These are phyloP conservation scores for Boechera divaricarpa DNA, from an alignment of 345 rosid species.

Conservation along the genomic window DNA sequence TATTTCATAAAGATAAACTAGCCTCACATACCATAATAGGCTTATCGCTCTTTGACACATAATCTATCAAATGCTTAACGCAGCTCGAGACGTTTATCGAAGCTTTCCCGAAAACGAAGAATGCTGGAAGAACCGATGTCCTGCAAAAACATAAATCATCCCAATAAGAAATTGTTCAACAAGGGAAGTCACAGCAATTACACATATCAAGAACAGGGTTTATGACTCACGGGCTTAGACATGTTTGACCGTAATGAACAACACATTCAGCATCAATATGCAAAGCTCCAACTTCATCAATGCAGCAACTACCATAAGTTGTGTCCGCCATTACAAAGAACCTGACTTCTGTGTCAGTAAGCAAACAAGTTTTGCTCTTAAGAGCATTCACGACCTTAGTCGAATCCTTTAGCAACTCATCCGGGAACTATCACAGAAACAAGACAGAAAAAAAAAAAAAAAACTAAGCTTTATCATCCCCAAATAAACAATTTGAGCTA, in stretches of 20 bases:
- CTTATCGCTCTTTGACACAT: background rate
- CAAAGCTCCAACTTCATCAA: conserved; percentile 91
- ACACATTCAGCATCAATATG: conserved; percentile 79
- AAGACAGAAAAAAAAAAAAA: background rate
- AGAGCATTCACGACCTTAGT: conserved; percentile 61
- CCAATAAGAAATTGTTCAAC: background rate
- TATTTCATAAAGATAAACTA: conserved; percentile 4
- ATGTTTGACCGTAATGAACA: conserved; percentile 90
- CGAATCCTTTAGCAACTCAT: conserved; percentile 75
- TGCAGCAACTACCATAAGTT: conserved; percentile 88
- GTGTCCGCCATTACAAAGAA: conserved; percentile 92
- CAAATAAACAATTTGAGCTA: background rate
- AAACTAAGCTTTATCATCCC: conserved; percentile 20
- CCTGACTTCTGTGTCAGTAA: conserved; percentile 55
- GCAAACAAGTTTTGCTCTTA: conserved; percentile 45
- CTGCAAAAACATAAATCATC: conserved; percentile 46
- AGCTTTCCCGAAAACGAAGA: conserved; percentile 47
- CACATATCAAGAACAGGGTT: background rate
- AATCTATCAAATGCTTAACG: conserved; percentile 12
- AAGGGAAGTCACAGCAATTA: background rate
- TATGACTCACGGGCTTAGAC: conserved; percentile 85
- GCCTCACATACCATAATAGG: conserved; percentile 54
- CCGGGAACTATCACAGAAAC: conserved; percentile 67
- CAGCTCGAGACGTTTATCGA: conserved; percentile 32
- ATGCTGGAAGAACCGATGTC: conserved; percentile 81